Conservation (phyloP, 2,329 filamentous ascomycete genomes). For the Parascedosporium putredinis region DNA sequence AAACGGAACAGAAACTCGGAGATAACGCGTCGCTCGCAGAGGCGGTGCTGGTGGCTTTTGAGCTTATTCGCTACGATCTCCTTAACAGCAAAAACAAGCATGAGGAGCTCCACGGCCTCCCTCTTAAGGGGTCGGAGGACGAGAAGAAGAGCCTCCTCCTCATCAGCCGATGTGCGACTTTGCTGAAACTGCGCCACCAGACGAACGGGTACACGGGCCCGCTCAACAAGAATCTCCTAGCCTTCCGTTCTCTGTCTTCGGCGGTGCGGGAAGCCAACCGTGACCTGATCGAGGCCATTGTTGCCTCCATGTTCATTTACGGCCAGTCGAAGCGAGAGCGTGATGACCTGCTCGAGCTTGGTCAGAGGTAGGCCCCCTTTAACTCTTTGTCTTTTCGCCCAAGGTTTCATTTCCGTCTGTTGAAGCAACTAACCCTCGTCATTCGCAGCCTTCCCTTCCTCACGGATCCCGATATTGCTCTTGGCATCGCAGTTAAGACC, state of each 20-base stretch:
- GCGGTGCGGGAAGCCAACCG: constrained; percentile 70
- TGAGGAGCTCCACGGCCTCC: constrained; percentile 42
- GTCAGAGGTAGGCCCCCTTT: constrained; percentile 51
- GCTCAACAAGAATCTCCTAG: constrained; percentile 78
- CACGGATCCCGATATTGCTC: constrained; percentile 59
- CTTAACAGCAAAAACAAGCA: constrained; percentile 59
- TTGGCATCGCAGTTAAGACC: constrained; percentile 72
- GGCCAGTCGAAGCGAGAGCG: constrained; percentile 66
- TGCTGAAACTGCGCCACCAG: constrained; percentile 73
- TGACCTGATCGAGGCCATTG: constrained; percentile 73
- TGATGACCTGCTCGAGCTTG: constrained; percentile 56
- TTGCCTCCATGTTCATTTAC: constrained; percentile 70
- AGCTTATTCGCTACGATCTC: constrained; percentile 69
- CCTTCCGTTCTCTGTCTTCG: constrained; percentile 74
- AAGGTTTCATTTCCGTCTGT: no score
- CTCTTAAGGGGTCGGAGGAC: constrained; percentile 50
- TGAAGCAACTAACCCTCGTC: neutral
- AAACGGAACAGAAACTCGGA: constrained; percentile 34
- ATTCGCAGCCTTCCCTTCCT: constrained; percentile 51
- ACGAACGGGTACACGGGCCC: constrained; percentile 89
- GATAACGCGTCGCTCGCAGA: constrained; percentile 45
- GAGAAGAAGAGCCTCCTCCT: constrained; percentile 72
- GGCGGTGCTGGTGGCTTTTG: constrained; percentile 70
- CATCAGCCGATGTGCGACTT: constrained; percentile 74
- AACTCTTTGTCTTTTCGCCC: neutral